These are phyloP conservation scores for Ilyonectria destructans DNA, from an alignment of 2,329 filamentous ascomycete species.

Conservation along the genomic window DNA sequence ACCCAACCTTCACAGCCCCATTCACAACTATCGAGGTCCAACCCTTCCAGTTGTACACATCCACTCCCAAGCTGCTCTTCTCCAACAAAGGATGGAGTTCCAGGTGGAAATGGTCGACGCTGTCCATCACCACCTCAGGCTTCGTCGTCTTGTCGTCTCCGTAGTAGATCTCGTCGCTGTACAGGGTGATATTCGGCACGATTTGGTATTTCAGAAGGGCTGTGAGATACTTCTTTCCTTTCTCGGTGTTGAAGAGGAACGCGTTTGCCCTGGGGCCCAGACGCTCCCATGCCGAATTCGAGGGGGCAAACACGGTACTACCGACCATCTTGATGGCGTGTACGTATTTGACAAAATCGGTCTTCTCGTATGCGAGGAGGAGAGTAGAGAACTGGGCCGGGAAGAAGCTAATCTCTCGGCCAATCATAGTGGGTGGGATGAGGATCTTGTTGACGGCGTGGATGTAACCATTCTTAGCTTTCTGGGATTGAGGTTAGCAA, in stretches of 20 bases:
- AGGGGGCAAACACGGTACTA: slow-evolving; percentile 86
- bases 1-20: slow-evolving; percentile 75
- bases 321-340: slow-evolving; percentile 71
- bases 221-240: slow-evolving; percentile 82
- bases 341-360: slow-evolving; percentile 76
- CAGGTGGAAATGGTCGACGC: slow-evolving; percentile 65
- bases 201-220: slow-evolving; percentile 87
- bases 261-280: slow-evolving; percentile 83
- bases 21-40: slow-evolving; percentile 84
- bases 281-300: slow-evolving; percentile 84
- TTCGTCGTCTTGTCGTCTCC: slow-evolving; percentile 45
- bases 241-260: slow-evolving; percentile 86
- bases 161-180: slow-evolving; percentile 86
- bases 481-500: slow-evolving; percentile 56
- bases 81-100: slow-evolving; percentile 83
- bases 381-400: slow-evolving; percentile 86
- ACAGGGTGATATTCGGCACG: slow-evolving; percentile 81
- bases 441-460: slow-evolving; percentile 84
- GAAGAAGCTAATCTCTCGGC: slow-evolving; percentile 73
- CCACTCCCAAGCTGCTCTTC: slow-evolving; percentile 76
- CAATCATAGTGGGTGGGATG: slow-evolving; percentile 79
- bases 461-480: slow-evolving; percentile 84
- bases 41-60: slow-evolving; percentile 79
- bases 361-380: slow-evolving; percentile 81
- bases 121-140: slow-evolving; percentile 49